These are phyloP conservation scores for Corrigiola litoralis DNA, from an alignment of 179 eudicot genomes.

Conservation along the genomic window DNA sequence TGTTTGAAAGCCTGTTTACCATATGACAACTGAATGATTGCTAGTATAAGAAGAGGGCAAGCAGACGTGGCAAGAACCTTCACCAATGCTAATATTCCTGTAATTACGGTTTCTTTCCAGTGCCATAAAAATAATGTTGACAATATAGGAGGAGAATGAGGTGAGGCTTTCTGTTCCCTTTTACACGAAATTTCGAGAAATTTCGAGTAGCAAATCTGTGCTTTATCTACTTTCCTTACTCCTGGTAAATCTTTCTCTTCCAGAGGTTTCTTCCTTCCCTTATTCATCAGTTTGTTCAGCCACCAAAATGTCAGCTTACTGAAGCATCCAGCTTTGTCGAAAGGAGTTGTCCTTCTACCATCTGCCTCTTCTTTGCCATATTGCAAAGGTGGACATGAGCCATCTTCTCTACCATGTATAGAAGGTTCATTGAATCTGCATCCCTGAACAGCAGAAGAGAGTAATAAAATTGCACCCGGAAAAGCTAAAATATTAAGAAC, in stretches of 20 bases:
- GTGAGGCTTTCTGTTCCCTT: neutral
- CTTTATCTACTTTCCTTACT: constrained; percentile 62
- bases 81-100: constrained; percentile 30
- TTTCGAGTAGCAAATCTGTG: constrained; percentile 17
- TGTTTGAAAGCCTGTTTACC: constrained; percentile 24
- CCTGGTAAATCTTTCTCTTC: constrained; percentile 54
- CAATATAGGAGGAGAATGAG: constrained; percentile 8
- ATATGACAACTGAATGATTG: constrained; percentile 28
- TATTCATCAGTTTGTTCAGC: constrained; percentile 47
- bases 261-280: constrained; percentile 52
- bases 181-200: neutral
- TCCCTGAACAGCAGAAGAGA: constrained; percentile 1
- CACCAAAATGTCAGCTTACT: constrained; percentile 63
- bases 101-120: constrained; percentile 25
- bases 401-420: too few species aligned
- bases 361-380: neutral
- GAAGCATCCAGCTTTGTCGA: constrained; percentile 26
- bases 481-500: constrained; percentile 17
- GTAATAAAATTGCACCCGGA: constrained; percentile 18
- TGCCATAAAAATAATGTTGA: constrained; percentile 15
- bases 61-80: constrained; percentile 26
- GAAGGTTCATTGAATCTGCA: neutral
- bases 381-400: neutral
- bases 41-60: constrained; percentile 28
- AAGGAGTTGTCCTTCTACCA: constrained; percentile 1